phyloP scores from a whole-genome alignment of 208 protist species.

The Chromosphaera perkinsii region DNA sequence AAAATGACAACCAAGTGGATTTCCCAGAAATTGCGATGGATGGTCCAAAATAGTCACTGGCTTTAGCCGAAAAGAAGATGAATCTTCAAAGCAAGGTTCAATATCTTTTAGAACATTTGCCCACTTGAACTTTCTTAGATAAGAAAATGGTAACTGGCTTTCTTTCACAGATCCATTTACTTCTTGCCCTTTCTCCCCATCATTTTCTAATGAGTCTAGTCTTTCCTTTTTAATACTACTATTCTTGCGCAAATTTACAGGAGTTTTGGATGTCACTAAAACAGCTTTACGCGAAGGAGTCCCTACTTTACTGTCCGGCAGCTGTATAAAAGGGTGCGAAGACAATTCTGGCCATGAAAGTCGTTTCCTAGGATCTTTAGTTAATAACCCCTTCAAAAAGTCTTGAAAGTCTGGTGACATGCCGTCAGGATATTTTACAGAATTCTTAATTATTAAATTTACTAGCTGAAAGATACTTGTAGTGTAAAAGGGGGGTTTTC shows the following conservation, averaged over 20 bases:
- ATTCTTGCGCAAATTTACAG: background rate
- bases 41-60: too few species aligned
- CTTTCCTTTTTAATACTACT: background rate
- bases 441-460: conserved; percentile 82
- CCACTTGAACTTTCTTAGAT: too few species aligned
- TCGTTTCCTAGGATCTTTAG: conserved; percentile 76
- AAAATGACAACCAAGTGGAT: too few species aligned
- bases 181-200: background rate
- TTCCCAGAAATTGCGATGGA: too few species aligned
- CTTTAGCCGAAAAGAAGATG: too few species aligned
- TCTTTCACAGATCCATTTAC: too few species aligned
- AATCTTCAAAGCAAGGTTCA: too few species aligned
- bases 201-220: background rate
- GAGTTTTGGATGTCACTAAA: background rate
- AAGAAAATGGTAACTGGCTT: too few species aligned
- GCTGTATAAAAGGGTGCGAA: conserved; percentile 53
- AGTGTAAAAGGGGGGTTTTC: conserved; percentile 89
- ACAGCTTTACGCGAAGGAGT: background rate
- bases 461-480: conserved; percentile 89
- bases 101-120: too few species aligned
- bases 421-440: conserved; percentile 71
- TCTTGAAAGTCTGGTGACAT: conserved; percentile 76
- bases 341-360: conserved; percentile 74
- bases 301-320: too few species aligned
- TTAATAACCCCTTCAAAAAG: conserved; percentile 84